Base-by-base conservation (phyloP, 2,329 filamentous ascomycete species). In the Calonectria pauciramosa region DNA sequence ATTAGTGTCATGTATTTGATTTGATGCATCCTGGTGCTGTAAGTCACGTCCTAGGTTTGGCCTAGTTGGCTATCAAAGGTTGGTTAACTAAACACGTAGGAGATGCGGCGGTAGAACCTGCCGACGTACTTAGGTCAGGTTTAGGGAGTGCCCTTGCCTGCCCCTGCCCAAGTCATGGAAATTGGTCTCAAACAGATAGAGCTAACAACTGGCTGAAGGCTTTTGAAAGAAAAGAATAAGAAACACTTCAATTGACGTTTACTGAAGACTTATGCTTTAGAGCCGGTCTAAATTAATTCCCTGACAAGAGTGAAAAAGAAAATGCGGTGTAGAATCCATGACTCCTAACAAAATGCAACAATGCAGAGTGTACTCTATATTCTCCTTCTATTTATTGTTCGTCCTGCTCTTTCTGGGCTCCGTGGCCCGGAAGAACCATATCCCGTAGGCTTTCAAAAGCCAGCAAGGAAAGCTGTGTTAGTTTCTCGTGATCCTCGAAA, bases 391-490 rank as follows among this genome's bases (percentile, higher is more conserved):
- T 54, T 30, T n/a, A n/a, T 34, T 14, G 7, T 16, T 13, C 8
- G 9, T 10, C 30, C 8, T 23, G 8, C 11, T 4, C 3, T 3
- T 47, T 13, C 9, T 47, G 20, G 1, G 30, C 16, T 56, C 0
- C 13, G 6, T 34, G 4, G 20, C 4, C 10, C 0, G 3, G 6
- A n/a, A 26, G 3, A 0, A 5, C 8, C n/a, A 14, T 36, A 7
- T 63, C 34, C 20, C 18, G 23, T 10, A 63, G 34, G 23, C 11
- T 13, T 36, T 28, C 6, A 23, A 41, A 30, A 6, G 36, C n/a
- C 23, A 41, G 10, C 2, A 34, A 63, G 20, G 23, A 38, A 41
- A 38, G 2, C 4, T 63, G 4, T 1, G 14, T 2, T 1, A 63
- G 20, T 20, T 8, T 41, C 10, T 41, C n/a, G 13, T 63, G n/a